phyloP scores from a whole-genome alignment of 2,329 filamentous ascomycete genomes.

The Waltergamsia citrina region DNA sequence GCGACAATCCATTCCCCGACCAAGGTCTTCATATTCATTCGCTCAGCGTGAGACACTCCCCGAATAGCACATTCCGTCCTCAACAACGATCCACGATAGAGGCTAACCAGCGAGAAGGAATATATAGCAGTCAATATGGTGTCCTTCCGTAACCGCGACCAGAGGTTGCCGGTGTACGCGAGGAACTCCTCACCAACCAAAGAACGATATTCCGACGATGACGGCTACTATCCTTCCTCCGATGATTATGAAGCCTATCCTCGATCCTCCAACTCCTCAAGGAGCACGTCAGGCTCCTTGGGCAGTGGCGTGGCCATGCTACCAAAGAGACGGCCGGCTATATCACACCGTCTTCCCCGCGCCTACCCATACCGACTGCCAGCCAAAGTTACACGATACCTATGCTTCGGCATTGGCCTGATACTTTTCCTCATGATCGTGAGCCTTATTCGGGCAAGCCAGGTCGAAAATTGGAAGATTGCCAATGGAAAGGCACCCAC shows the following conservation, averaged over 20 bases:
- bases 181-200: slow-evolving; percentile 28
- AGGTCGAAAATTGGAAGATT: slow-evolving; percentile 55
- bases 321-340: slow-evolving; percentile 21
- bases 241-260: slow-evolving; percentile 20
- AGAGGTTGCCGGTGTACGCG: slow-evolving; percentile 42
- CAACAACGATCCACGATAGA: too few species aligned
- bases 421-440: slow-evolving; percentile 70
- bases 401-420: slow-evolving; percentile 62
- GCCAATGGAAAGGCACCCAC: slow-evolving; percentile 38
- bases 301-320: slow-evolving; percentile 34
- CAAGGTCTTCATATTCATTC: too few species aligned
- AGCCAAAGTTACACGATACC: slow-evolving; percentile 65
- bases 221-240: slow-evolving; percentile 32
- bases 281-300: slow-evolving; percentile 36
- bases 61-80: too few species aligned
- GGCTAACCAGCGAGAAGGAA: too few species aligned
- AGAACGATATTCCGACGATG: slow-evolving; percentile 42
- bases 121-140: too few species aligned
- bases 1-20: too few species aligned
- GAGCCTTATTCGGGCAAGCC: slow-evolving; percentile 63
- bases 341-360: slow-evolving; percentile 10
- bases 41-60: too few species aligned
- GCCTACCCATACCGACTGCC: slow-evolving; percentile 53
- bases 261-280: slow-evolving; percentile 38
- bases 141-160: slow-evolving; percentile 35